These are phyloP conservation scores for Sordaria brevicollis DNA, from an alignment of 495 filamentous ascomycete species.

Conservation along the genomic window DNA sequence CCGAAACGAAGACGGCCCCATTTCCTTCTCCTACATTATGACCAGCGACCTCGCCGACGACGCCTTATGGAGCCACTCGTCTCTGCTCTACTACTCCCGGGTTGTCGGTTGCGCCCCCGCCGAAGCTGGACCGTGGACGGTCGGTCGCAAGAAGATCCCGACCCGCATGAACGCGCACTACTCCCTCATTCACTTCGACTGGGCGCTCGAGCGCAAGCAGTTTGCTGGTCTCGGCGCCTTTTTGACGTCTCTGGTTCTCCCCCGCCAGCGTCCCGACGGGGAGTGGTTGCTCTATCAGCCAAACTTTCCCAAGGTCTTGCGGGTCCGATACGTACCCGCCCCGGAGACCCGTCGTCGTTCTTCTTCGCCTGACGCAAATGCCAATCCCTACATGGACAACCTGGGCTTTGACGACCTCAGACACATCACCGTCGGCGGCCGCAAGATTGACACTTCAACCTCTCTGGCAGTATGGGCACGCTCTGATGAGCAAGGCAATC, in stretches of 20 bases:
- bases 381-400: background rate
- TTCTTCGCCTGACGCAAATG: background rate
- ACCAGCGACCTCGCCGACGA: background rate
- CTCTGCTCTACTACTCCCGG: background rate
- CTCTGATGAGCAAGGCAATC: background rate
- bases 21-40: background rate
- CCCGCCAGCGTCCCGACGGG: background rate
- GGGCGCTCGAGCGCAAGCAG: background rate
- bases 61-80: background rate
- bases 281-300: background rate
- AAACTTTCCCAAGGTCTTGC: background rate
- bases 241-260: background rate
- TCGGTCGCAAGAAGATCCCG: background rate
- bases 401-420: background rate
- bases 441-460: background rate
- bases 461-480: background rate
- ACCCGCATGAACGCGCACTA: background rate
- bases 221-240: background rate
- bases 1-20: background rate
- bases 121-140: background rate
- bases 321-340: background rate
- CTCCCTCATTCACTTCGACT: background rate
- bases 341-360: background rate
- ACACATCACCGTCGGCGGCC: background rate
- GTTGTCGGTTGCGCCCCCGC: background rate